Conservation (phyloP, 2,329 filamentous ascomycete genomes). For the Colletotrichum viniferum region DNA sequence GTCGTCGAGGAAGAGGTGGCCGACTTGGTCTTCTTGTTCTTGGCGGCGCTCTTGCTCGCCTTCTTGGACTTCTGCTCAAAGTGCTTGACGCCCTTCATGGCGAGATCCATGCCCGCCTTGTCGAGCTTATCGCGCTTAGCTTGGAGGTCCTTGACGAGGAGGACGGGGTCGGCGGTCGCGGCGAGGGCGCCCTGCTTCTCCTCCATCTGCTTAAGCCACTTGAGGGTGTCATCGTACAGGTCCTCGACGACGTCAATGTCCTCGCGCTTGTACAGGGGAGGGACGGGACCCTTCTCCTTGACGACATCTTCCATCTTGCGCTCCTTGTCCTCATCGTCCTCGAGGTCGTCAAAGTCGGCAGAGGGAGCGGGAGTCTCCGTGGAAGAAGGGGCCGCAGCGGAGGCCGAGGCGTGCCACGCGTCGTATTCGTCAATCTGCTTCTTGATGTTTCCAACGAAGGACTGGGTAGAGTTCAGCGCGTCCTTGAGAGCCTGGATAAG, state of each 20-base stretch:
- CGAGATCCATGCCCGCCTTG: conserved; percentile 71
- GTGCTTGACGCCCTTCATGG: conserved; percentile 70
- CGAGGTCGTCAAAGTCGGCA: conserved; percentile 74
- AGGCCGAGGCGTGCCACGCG: conserved; percentile 57
- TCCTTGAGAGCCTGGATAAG: conserved; percentile 71
- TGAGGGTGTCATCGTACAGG: conserved; percentile 63
- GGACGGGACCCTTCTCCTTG: conserved; percentile 55
- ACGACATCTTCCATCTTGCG: conserved; percentile 48
- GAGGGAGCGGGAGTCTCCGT: conserved; percentile 47
- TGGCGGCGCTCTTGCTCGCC: conserved; percentile 37
- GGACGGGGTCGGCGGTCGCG: conserved; percentile 73
- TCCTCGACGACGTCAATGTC: conserved; percentile 72
- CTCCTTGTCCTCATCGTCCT: conserved; percentile 65
- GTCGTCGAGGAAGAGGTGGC: conserved; percentile 45
- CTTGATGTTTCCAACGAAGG: conserved; percentile 73
- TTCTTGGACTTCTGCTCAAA: conserved; percentile 53
- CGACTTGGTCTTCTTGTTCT: conserved; percentile 47
- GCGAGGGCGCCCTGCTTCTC: conserved; percentile 73
- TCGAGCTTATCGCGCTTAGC: conserved; percentile 73
- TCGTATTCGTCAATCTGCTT: conserved; percentile 73
- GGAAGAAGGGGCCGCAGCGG: conserved; percentile 49
- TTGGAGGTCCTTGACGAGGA: conserved; percentile 74
- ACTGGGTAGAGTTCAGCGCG: conserved; percentile 72
- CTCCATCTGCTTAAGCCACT: conserved; percentile 79
- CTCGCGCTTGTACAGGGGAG: conserved; percentile 72